Conservation (phyloP, 208 protist species). For the Angomonas ambiguus region DNA sequence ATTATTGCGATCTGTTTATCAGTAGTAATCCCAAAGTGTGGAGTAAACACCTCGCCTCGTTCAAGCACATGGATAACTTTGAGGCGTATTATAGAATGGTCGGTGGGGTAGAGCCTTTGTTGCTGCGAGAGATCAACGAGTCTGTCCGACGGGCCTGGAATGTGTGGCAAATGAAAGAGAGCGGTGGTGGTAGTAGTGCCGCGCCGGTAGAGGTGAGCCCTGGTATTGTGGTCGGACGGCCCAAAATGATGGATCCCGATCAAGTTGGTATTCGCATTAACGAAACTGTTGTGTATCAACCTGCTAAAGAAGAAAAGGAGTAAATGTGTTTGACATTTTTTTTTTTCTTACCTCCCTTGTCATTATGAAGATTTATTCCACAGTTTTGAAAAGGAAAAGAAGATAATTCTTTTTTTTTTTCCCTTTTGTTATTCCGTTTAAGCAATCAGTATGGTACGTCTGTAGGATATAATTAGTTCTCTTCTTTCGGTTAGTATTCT, state of each 20-base stretch:
- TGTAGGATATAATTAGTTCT: too few species aligned
- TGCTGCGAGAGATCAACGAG: slow-evolving; percentile 41
- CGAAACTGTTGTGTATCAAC: slow-evolving; percentile 8
- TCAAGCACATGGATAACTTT: slow-evolving; percentile 56
- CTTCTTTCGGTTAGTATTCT: too few species aligned
- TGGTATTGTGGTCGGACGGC: slow-evolving; percentile 28
- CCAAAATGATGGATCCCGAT: not conserved
- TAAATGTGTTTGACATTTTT: not conserved
- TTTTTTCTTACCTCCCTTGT: not conserved
- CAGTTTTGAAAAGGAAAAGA: not conserved
- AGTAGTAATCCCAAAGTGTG: slow-evolving; percentile 42
- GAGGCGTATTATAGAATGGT: slow-evolving; percentile 67
- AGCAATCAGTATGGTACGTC: too few species aligned
- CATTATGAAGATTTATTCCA: not conserved
- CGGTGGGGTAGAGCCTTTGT: slow-evolving; percentile 41
- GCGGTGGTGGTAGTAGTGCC: slow-evolving; percentile 28
- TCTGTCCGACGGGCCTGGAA: slow-evolving; percentile 30
- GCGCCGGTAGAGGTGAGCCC: slow-evolving; percentile 33
- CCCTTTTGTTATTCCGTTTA: too few species aligned
- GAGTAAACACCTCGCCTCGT: slow-evolving; percentile 42
- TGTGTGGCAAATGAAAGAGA: slow-evolving; percentile 21
- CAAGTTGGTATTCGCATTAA: not conserved
- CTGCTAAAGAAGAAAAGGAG: not conserved
- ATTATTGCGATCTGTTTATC: slow-evolving; percentile 86
- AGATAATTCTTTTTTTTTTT: too few species aligned